Base-by-base conservation (phyloP, 208 protist species). In the Histomonas meleagridis region DNA sequence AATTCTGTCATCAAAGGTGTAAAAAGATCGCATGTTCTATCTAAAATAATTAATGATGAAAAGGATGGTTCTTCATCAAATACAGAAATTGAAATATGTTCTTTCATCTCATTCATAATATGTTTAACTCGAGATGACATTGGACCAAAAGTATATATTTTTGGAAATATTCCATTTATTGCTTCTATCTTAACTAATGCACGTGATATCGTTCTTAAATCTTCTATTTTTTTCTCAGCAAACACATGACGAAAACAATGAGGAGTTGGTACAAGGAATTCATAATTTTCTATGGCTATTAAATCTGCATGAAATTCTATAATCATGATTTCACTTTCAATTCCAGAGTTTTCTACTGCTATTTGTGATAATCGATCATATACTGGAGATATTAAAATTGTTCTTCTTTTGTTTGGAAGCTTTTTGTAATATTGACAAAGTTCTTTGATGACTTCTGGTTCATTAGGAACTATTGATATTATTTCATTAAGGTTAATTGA, bases 261-360 rank as follows among this genome's bases (percentile, higher is more conserved):
- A 5, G 32, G 18, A 16, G 46, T 18, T 55, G 76, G 76, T 46
- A 86, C 55, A 18, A 86, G 55, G 55, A 86, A 86, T 40, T 57
- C 51, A 55, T 86, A 40, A 49, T 86, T 48, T 32, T 86, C 76
- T 18, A 86, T n/a, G 1, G 76, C 46, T 51, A 86, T 26, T 18
- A 86, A 86, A 46, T 86, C 76, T 55, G 76, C 76, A 55, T 86
- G 76, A 46, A 86, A 86, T 18, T 86, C 76, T n/a, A 43, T 26
- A 35, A 86, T 43, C 9, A 18, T 21, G 32, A 86, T 86, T 86
- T 86, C 76, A 32, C 46, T 28, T 18, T 16, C 32, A 55, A 55
- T 57, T 18, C 26, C 21, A 86, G 51, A 23, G 1, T 51, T 32
- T 57, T 43, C 43, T 38, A 86, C n/a, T 32, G 55, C 46, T 86